Evolutionary conservation across 2,329 filamentous ascomycete species (phyloP).

Genomic region (Aspergillus pseudonomiae): DNA sequence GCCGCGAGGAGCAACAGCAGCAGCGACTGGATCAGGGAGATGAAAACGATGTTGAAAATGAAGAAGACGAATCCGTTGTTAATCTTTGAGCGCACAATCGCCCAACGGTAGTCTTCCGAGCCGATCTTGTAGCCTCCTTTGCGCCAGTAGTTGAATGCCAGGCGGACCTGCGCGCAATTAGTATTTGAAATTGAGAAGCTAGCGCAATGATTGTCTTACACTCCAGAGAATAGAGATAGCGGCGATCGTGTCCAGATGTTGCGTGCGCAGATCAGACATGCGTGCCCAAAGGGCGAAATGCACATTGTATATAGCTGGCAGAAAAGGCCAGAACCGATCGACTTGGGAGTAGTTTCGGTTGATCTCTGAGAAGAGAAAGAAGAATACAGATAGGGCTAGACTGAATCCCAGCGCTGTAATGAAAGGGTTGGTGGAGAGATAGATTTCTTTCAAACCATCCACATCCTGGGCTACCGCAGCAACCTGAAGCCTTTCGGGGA

Average conservation of each 20-base stretch:
- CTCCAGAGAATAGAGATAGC: constrained; percentile 77
- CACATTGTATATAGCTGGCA: constrained; percentile 83
- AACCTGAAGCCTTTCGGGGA: constrained; percentile 67
- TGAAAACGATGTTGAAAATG: constrained; percentile 86
- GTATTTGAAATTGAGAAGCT: constrained; percentile 5
- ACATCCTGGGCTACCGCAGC: constrained; percentile 63
- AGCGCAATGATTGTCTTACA: constrained; percentile 56
- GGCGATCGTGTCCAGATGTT: constrained; percentile 72
- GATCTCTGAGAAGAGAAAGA: constrained; percentile 77
- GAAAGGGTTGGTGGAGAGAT: constrained; percentile 83
- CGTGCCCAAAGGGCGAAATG: constrained; percentile 86
- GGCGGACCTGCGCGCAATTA: constrained; percentile 59
- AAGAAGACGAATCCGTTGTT: constrained; percentile 77
- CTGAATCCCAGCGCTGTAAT: constrained; percentile 74
- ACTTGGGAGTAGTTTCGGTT: constrained; percentile 98
- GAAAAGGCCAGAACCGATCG: constrained; percentile 86
- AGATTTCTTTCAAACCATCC: constrained; percentile 69
- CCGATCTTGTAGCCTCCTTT: constrained; percentile 88
- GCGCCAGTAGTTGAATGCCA: constrained; percentile 97
- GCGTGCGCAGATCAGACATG: constrained; percentile 69
- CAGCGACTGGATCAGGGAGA: constrained; percentile 79
- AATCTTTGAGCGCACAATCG: constrained; percentile 69
- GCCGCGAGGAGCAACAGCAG: constrained; percentile 77
- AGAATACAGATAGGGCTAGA: constrained; percentile 69
- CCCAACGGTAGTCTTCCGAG: constrained; percentile 95